These are phyloP conservation scores for Tephrocybe sp. DNA, from an alignment of 768 basidiomycete genomes.

Conservation along the genomic window DNA sequence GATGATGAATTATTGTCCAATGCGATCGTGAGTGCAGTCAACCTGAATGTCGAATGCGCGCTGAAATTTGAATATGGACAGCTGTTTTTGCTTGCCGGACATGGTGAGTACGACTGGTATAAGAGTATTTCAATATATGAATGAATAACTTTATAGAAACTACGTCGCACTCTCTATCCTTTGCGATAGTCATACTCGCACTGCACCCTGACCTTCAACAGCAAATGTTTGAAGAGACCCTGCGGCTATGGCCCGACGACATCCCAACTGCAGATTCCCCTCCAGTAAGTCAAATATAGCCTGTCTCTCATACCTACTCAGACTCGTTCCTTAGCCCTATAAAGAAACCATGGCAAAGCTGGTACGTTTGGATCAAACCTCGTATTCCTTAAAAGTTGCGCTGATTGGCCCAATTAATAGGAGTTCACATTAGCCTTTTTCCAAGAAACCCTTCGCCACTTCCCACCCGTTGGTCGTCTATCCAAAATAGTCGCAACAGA, in stretches of 20 bases:
- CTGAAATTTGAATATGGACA: conserved; percentile 13
- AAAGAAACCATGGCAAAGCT: conserved; percentile 35
- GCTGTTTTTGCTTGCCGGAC: conserved; percentile 48
- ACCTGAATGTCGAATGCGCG: neutral
- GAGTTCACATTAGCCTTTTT: conserved; percentile 40
- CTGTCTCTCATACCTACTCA: neutral
- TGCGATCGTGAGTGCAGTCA: conserved; percentile 36
- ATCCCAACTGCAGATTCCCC: conserved; percentile 20
- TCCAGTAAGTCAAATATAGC: conserved; percentile 23
- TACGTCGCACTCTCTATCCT: conserved; percentile 41
- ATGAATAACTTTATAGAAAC: conserved; percentile 33
- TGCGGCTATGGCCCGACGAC: conserved; percentile 36
- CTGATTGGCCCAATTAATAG: conserved; percentile 19
- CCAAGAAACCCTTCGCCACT: conserved; percentile 44
- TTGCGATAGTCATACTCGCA: conserved; percentile 42
- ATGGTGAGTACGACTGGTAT: conserved; percentile 32
- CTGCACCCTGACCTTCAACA: conserved; percentile 48
- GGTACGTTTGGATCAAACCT: conserved; percentile 20
- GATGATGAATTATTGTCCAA: conserved; percentile 47
- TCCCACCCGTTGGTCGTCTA: conserved; percentile 35
- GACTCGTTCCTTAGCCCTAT: conserved; percentile 27
- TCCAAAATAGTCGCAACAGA: conserved; percentile 32
- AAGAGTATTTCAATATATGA: too few relatives aligned
- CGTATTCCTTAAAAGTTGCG: neutral
- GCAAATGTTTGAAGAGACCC: conserved; percentile 40